Evolutionary conservation across 495 filamentous ascomycete genomes (phyloP).

Genomic region (Amniculicola lignicola): DNA sequence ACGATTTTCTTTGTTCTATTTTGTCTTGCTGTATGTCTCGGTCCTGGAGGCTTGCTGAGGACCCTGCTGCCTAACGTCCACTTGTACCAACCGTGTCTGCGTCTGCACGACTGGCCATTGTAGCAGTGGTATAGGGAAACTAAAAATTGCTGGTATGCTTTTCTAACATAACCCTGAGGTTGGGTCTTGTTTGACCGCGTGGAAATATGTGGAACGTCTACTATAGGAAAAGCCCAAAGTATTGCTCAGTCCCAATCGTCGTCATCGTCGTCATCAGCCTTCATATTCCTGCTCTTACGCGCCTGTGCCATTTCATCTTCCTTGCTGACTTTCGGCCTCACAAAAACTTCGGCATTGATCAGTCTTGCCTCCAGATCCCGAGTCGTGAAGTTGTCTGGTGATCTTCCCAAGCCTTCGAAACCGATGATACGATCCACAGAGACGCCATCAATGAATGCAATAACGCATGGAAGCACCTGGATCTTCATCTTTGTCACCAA

Average conservation of each 20-base stretch:
- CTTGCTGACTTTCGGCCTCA: constrained; percentile 51
- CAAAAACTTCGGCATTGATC: constrained; percentile 56
- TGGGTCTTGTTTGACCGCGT: not conserved
- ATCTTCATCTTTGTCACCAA: constrained; percentile 68
- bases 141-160: too few relatives aligned
- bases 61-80: too few relatives aligned
- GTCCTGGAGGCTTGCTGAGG: too few relatives aligned
- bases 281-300: constrained; percentile 38
- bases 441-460: constrained; percentile 68
- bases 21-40: too few relatives aligned
- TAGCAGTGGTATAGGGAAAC: too few relatives aligned
- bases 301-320: constrained; percentile 40
- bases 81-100: too few relatives aligned
- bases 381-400: constrained; percentile 59
- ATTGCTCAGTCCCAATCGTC: constrained; percentile 64
- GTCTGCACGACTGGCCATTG: too few relatives aligned
- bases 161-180: too few relatives aligned
- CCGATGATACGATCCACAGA: constrained; percentile 66
- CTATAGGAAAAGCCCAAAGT: too few relatives aligned
- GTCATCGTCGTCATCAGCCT: constrained; percentile 43
- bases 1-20: too few relatives aligned
- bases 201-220: not conserved
- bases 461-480: constrained; percentile 69
- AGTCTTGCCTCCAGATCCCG: constrained; percentile 62
- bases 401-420: constrained; percentile 68